Percentiles rank a stretch among this genome's conserved stretches.
These are phyloP conservation scores for Lonicera japonica DNA, from an alignment of 129 eudicot genomes.

Conservation along the genomic window DNA sequence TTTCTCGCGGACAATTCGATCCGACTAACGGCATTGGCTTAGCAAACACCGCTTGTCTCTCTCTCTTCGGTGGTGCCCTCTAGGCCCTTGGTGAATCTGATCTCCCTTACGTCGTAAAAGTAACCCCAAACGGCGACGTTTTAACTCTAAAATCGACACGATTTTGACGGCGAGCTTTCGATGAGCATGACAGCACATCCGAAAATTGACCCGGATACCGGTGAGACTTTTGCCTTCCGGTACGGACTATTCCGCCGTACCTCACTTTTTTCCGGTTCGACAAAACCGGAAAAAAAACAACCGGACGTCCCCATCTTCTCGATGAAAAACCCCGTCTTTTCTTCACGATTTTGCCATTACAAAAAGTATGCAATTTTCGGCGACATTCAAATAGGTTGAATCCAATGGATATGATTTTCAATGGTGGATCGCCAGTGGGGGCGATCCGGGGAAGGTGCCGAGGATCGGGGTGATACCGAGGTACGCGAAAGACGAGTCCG, in stretches of 20 bases:
- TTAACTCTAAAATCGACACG: constrained; percentile 34
- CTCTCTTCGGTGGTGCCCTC: constrained; percentile 26
- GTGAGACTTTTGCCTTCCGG: constrained; percentile 43
- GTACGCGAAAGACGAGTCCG: constrained; percentile 45
- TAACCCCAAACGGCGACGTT: constrained; percentile 28
- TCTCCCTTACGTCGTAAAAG: constrained; percentile 32
- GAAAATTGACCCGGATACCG: constrained; percentile 34
- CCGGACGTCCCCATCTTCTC: constrained; percentile 41
- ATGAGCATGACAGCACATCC: constrained; percentile 66
- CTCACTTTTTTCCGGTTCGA: constrained; percentile 35
- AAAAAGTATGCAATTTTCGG: constrained; percentile 39
- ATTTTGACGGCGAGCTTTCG: constrained; percentile 30
- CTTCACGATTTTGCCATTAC: constrained; percentile 56
- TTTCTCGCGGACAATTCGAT: constrained; percentile 32
- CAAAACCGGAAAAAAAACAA: constrained; percentile 24
- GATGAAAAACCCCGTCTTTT: constrained; percentile 29
- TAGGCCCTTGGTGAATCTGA: constrained; percentile 55
- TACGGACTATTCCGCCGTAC: constrained; percentile 45
- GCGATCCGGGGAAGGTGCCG: constrained; percentile 30
- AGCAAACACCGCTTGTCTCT: constrained; percentile 51
- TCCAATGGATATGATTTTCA: constrained; percentile 30
- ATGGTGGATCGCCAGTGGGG: constrained; percentile 42
- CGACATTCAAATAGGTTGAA: constrained; percentile 47
- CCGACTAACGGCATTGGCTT: constrained; percentile 41
- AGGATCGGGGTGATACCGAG: constrained; percentile 45